These are phyloP conservation scores for Solanum tarapatanum DNA, from an alignment of 257 asterid species.

Conservation along the genomic window DNA sequence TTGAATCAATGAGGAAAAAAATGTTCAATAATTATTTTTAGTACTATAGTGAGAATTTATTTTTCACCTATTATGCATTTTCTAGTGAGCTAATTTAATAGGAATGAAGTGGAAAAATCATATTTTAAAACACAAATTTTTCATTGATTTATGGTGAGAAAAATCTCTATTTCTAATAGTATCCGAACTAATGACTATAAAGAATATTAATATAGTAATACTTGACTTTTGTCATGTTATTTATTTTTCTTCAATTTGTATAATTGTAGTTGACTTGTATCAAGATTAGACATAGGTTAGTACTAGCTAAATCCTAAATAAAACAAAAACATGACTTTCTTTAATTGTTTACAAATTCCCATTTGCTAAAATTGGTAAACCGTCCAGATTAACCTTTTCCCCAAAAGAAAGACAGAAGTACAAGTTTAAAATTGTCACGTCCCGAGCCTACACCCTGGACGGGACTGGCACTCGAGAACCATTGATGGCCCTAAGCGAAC, in stretches of 20 bases:
- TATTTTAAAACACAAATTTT: too few relatives aligned
- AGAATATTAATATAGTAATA: not conserved
- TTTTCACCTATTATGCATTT: not conserved
- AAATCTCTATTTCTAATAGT: too few relatives aligned
- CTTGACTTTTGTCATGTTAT: not conserved
- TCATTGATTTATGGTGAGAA: too few relatives aligned
- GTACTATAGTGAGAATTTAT: too few relatives aligned
- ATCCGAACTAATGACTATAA: not conserved
- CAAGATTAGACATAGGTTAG: not conserved
- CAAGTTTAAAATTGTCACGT: too few relatives aligned
- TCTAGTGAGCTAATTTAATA: too few relatives aligned
- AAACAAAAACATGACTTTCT: not conserved
- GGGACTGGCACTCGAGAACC: too few relatives aligned
- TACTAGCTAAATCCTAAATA: constrained; percentile 1
- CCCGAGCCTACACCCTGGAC: too few relatives aligned
- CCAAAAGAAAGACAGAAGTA: not conserved
- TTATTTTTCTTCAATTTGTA: not conserved
- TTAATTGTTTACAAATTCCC: not conserved
- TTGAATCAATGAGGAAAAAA: too few relatives aligned
- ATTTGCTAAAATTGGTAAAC: not conserved
- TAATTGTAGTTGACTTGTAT: not conserved
- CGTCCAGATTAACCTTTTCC: not conserved
- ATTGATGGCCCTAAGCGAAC: too few relatives aligned
- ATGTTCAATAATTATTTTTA: too few relatives aligned
- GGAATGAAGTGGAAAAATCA: too few relatives aligned